Percentiles rank a stretch among this genome's conserved stretches.
Conservation (phyloP, 257 asterid species). For the Solanum pennellii region DNA sequence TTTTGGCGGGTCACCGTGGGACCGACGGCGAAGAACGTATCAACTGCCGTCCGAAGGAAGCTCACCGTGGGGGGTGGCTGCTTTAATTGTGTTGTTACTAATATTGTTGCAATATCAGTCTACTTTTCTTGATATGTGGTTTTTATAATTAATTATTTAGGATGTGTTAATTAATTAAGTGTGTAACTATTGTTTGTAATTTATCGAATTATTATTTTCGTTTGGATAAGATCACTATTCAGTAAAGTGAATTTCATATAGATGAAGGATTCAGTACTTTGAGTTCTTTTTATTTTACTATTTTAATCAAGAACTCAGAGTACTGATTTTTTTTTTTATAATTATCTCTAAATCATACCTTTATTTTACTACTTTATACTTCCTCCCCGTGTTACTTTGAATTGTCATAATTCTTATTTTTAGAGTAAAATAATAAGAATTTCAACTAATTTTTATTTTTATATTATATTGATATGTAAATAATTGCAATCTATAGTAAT, state of each 20-base stretch:
- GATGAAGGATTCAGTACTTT: not conserved
- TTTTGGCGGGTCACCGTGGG: conserved; percentile 40
- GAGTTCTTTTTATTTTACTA: not conserved
- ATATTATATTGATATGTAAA: too few species aligned
- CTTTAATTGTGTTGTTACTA: conserved; percentile 56
- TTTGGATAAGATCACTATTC: not conserved
- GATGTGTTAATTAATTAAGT: not conserved
- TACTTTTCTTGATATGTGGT: conserved; percentile 70
- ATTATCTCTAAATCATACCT: too few species aligned
- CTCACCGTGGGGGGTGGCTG: conserved; percentile 90
- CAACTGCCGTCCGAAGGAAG: conserved; percentile 32
- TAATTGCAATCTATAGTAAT: too few species aligned
- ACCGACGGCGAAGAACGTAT: conserved; percentile 20
- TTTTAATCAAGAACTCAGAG: not conserved
- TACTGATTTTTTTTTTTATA: not conserved
- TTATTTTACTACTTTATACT: too few species aligned
- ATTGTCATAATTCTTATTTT: too few species aligned
- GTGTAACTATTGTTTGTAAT: not conserved
- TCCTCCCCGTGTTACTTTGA: too few species aligned
- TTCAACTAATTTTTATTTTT: too few species aligned
- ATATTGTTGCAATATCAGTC: conserved; percentile 66
- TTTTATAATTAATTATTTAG: conserved; percentile 2
- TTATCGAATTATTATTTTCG: not conserved
- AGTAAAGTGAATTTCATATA: not conserved
- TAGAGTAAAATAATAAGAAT: too few species aligned